Evolutionary conservation across 2,329 filamentous ascomycete genomes (phyloP), one percentile per base, ranked within the genome.

Genomic region (Didymella lethalis): DNA sequence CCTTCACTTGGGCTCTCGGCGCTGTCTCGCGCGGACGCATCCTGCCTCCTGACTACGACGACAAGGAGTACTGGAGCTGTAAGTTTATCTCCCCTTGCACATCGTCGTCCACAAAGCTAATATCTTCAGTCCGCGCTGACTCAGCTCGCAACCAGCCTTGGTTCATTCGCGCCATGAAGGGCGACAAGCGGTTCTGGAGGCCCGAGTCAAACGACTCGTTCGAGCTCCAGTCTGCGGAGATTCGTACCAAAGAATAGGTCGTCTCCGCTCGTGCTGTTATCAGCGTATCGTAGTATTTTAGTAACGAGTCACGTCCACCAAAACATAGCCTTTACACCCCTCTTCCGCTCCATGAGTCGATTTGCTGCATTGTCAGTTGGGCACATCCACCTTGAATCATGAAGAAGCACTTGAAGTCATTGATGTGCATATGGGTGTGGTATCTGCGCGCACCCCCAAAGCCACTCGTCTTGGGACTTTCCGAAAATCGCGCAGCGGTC

Each of bases 1-100:
- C 83, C 0, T 70, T 84, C 12, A 87, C 91, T 6, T 93, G 68
- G 68, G 62, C 59, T n/a, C 38, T 71, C 25, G 65, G 54, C 18
- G 38, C 45, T 25, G 52, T 71, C 34, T 63, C 63, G 1, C 51
- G 63, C 29, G 67, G 66, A 29, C 58, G 61, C 4, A 10, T 68
- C 10, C 58, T 69, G 41, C 68, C 68, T 50, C 67, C 67, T 18
- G 68, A 71, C 41, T 70, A 71, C 43, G 68, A 71, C 26, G 62
- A 70, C 50, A 71, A 70, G 52, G 68, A 71, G 50, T 71, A 71
- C 60, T 71, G 68, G 67, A 69, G 67, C 61, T 65, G 68, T 70
- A 63, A 67, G 68, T 67, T 32, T 2, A 47, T 20, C 7, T 12
- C 4, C 18, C 28, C 11, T 20, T 46, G 3, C 5, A 38, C 7